Conservation (phyloP, 2,329 filamentous ascomycete species). For the Plectosphaerella plurivora region DNA sequence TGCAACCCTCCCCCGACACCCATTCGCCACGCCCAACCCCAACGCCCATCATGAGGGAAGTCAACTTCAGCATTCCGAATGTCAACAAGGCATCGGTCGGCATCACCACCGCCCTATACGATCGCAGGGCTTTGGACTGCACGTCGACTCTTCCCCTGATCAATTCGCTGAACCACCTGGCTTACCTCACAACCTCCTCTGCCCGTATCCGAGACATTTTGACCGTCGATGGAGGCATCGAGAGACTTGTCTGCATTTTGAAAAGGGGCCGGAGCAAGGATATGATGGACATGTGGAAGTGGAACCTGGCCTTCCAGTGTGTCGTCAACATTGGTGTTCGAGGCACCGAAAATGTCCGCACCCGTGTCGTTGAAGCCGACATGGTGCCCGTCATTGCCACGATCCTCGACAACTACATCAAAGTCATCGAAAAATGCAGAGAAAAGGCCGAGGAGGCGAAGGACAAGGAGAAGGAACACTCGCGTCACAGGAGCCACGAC, state of each 20-base stretch:
- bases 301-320: conserved; percentile 98
- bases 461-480: conserved; percentile 55
- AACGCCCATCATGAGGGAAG: conserved; percentile 81
- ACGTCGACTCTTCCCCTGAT: conserved; percentile 96
- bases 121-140: conserved; percentile 94
- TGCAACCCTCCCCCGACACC: neutral
- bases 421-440: conserved; percentile 87
- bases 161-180: conserved; percentile 98
- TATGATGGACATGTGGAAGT: conserved; percentile 99
- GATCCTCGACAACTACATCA: conserved; percentile 97
- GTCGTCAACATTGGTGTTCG: conserved; percentile 98
- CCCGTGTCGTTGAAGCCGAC: conserved; percentile 93
- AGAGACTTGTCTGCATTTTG: conserved; percentile 92
- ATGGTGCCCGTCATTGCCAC: conserved; percentile 99
- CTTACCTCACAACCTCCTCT: conserved; percentile 96
- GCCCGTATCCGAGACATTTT: conserved; percentile 96
- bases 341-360: conserved; percentile 89
- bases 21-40: neutral
- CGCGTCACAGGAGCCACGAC: conserved; percentile 45
- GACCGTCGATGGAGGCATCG: conserved; percentile 97
- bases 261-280: conserved; percentile 97
- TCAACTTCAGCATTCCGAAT: conserved; percentile 99
- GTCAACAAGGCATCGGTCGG: conserved; percentile 99
- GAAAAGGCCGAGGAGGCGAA: conserved; percentile 83
- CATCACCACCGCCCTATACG: conserved; percentile 97